Base-by-base conservation (phyloP, 257 asterid species). In the Knoxia roxburghii region DNA sequence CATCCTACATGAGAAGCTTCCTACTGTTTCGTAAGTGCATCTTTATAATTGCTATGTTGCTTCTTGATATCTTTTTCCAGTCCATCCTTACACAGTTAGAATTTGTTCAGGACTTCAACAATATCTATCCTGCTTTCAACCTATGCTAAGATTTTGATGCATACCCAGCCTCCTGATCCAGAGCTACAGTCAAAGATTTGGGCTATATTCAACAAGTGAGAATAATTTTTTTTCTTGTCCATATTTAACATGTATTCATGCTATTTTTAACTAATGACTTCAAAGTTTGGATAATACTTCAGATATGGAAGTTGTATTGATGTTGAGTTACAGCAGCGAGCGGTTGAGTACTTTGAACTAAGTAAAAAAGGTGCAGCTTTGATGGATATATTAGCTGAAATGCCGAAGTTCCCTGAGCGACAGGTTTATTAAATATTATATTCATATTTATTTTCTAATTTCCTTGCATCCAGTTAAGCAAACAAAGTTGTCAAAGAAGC, bases 381-480 rank as follows among this genome's bases (percentile, higher is more conserved):
- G 56, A 80, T 81, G 96, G 96, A 85, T 76, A 80, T 91, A 78
- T 83, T 91, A 74, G 94, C 98, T 75, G 96, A 91, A 85, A 91
- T 91, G 98, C 98, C 96, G 2, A 89, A 91, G 83, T 89, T 91
- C 73, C 95, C 98, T 29, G 98, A 91, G 78, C 85, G 98, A 57
- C 98, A 91, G 96, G 98, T 89, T 68, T 53, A 37, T 70, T 40
- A 65, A 45, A 33, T 68, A 66, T 26, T 33, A 54, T 49, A 72
- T 74, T 69, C 64, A 26, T 29, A n/a, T 27, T 50, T 49, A 11
- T 11, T 57, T 33, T 30, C 33, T 29, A 20, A 15, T n/a, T 33
- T 30, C 13, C 48, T 40, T 5, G 12, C 35, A 67, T 51, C 51
- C 35, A 43, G 41, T 71, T 52, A 12, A 62, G 35, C 43, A 59